Evolutionary conservation across 306 rosid species (phyloP).

Genomic region (Inga leiocalycina): DNA sequence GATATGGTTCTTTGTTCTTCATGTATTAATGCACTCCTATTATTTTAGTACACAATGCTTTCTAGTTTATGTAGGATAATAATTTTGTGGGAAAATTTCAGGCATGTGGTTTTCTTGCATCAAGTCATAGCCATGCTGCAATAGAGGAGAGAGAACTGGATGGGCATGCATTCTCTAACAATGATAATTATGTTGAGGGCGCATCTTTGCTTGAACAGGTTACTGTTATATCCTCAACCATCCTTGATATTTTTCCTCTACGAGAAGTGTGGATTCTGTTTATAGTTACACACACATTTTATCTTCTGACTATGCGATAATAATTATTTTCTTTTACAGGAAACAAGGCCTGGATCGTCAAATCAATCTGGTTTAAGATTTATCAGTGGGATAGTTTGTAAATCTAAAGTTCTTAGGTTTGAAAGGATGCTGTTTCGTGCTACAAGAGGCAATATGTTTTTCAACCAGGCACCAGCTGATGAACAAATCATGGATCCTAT

Average conservation of each 20-base stretch:
- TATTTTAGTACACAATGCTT: constrained; percentile 14
- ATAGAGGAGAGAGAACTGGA: constrained; percentile 73
- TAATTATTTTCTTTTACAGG: constrained; percentile 47
- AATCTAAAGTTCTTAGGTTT: constrained; percentile 71
- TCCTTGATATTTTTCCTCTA: background rate
- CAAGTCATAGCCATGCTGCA: constrained; percentile 55
- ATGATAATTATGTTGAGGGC: constrained; percentile 61
- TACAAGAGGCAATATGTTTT: constrained; percentile 93
- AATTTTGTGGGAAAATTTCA: constrained; percentile 42
- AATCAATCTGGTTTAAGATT: constrained; percentile 82
- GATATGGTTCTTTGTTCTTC: background rate
- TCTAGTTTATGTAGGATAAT: constrained; percentile 19
- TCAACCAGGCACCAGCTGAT: constrained; percentile 80
- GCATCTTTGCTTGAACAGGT: constrained; percentile 82
- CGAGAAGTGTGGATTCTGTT: background rate
- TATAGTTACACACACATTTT: constrained; percentile 16
- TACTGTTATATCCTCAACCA: constrained; percentile 19
- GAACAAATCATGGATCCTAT: constrained; percentile 76
- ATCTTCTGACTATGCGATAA: background rate
- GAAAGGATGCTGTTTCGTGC: constrained; percentile 94
- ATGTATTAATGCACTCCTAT: background rate
- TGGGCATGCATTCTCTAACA: constrained; percentile 68
- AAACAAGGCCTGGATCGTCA: constrained; percentile 59
- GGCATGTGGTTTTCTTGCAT: constrained; percentile 77
- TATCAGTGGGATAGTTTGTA: constrained; percentile 80